Base-by-base conservation (phyloP, 106 monocot species). In the Acorus gramineus region DNA sequence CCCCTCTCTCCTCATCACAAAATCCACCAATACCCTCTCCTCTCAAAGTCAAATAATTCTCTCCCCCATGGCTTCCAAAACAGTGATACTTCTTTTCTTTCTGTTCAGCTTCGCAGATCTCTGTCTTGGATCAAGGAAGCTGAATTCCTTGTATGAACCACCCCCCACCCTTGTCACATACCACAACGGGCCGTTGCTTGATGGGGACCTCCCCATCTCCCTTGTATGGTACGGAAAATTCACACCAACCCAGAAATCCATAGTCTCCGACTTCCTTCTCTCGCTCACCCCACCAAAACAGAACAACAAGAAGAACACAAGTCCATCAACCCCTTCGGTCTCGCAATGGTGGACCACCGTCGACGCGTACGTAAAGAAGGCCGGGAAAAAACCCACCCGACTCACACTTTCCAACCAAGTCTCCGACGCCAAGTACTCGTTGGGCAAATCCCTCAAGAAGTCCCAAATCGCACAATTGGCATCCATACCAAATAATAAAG, bases 191-290 rank as follows among this genome's bases (percentile, higher is more conserved):
- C 52, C 65, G 13, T 67, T 74, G 53, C 74, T 74, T 10, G 61
- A 46, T 46, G 74, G 74, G 6, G 61, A 14, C 50, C 66, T 74
- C 67, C 55, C 60, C 67, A 13, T 74, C 67, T 53, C 66, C 60
- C 74, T 67, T 28, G 43, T 74, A 12, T 74, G 74, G 74, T 74
- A 74, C 61, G 74, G 74, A 46, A 67, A 47, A 28, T 74, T 74
- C 74, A 61, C 60, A 45, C 44, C 74, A 3, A 9, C 59, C 11
- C 74, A 74, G 53, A 66, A 66, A 5, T 52, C 66, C 46, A 53
- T 74, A 46, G 60, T 66, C 66, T 44, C 66, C 66, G 73, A 74
- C 66, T 74, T 45, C 59, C 10, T 52, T 44, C 11, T 11, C 51
- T 11, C 69, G 28, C 28, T 28, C 28, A 28, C 28, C 28, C 28